A percentile compares a stretch with the other conserved stretches of the same genome.
Evolutionary conservation across 2,329 filamentous ascomycete species (phyloP).

Genomic region (Colletotrichum falcatum): DNA sequence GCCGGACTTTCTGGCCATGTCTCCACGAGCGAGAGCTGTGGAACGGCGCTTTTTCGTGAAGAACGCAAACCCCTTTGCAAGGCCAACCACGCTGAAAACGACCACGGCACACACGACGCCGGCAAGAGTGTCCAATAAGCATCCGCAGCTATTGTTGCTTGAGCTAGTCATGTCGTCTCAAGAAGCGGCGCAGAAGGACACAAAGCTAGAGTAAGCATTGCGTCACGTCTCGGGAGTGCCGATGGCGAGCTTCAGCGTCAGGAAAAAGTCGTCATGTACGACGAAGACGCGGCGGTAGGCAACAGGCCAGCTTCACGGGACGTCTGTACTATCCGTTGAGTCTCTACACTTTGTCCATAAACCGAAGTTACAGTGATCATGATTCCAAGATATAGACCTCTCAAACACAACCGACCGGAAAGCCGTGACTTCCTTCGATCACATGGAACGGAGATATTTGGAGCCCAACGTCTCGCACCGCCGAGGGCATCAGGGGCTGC

Average conservation of each 20-base stretch:
- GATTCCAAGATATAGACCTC: neutral
- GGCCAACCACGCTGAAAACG: neutral
- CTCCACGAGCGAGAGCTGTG: neutral
- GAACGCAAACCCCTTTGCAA: constrained; percentile 31
- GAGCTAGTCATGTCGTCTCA: too few relatives aligned
- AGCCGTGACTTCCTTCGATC: constrained; percentile 2
- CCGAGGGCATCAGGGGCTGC: too few relatives aligned
- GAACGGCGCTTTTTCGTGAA: constrained; percentile 20
- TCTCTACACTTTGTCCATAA: neutral
- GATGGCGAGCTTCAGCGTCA: too few relatives aligned
- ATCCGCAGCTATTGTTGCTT: too few relatives aligned
- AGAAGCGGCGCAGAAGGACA: too few relatives aligned
- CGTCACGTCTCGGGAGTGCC: too few relatives aligned
- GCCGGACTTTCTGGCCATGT: constrained; percentile 10
- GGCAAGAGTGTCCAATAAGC: too few relatives aligned
- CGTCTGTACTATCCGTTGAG: neutral
- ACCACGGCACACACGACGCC: too few relatives aligned
- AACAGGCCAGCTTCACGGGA: neutral
- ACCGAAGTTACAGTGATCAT: neutral
- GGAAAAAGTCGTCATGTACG: constrained; percentile 4
- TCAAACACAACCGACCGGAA: neutral
- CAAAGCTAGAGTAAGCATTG: too few relatives aligned
- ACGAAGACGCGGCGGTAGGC: neutral
- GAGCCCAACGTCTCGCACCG: neutral
- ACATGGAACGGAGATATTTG: constrained; percentile 26